Conservation (phyloP, 805 yeast species). For the Spathaspora gorwiae region DNA sequence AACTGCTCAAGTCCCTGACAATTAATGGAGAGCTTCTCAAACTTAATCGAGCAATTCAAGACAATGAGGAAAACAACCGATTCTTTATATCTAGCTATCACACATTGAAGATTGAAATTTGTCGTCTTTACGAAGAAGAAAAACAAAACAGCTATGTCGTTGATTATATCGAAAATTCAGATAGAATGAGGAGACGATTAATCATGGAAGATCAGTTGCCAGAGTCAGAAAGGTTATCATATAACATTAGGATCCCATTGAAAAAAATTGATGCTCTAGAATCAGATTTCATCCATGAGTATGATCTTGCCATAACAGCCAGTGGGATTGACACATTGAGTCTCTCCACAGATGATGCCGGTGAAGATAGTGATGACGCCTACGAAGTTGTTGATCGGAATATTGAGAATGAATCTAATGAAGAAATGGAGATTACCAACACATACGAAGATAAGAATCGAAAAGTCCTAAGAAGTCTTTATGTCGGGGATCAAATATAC, state of each 20-base stretch:
- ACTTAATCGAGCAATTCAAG: slow-evolving; percentile 55
- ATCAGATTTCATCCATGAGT: slow-evolving; percentile 13
- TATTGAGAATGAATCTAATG: slow-evolving; percentile 10
- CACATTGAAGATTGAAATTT: slow-evolving; percentile 40
- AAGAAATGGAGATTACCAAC: slow-evolving; percentile 2
- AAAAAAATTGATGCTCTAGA: slow-evolving; percentile 10
- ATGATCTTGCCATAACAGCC: slow-evolving; percentile 13
- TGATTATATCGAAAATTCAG: slow-evolving; percentile 67
- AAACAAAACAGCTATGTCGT: slow-evolving; percentile 39
- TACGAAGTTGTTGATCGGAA: slow-evolving; percentile 43
- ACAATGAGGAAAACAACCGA: slow-evolving; percentile 55
- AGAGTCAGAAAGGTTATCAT: slow-evolving; percentile 40
- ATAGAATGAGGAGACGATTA: slow-evolving; percentile 61
- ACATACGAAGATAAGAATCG: slow-evolving; percentile 64
- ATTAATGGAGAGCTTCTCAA: slow-evolving; percentile 44
- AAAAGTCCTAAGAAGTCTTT: slow-evolving; percentile 65
- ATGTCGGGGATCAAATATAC: slow-evolving; percentile 65
- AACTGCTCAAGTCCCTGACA: slow-evolving; percentile 28
- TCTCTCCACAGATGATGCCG: slow-evolving; percentile 12
- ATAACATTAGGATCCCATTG: slow-evolving; percentile 38
- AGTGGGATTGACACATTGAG: slow-evolving; percentile 25
- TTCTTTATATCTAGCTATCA: slow-evolving; percentile 47
- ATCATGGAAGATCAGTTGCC: slow-evolving; percentile 49
- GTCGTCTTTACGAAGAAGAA: slow-evolving; percentile 25
- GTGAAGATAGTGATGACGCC: slow-evolving; percentile 17